Conservation (phyloP, 352 stramenopile genomes). For the Vaucheria bursata region DNA sequence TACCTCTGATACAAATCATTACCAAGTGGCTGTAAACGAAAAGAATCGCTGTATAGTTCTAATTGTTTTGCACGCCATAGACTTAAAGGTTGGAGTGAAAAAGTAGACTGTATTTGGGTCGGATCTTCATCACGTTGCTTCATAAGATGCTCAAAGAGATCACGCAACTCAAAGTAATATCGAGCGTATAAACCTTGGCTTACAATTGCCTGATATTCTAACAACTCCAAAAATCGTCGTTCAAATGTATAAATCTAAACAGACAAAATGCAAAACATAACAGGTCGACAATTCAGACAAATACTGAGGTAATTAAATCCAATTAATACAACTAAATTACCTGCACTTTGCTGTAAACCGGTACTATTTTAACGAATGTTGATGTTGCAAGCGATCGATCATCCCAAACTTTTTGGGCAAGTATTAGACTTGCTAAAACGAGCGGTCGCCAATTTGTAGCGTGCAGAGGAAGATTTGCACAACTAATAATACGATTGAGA, state of each 20-base stretch:
- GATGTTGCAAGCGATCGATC: constrained; percentile 1
- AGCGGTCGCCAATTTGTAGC: constrained; percentile 19
- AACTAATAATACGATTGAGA: constrained; percentile 37
- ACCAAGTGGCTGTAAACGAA: constrained; percentile 7
- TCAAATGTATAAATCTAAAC: constrained; percentile 13
- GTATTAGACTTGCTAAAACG: constrained; percentile 12
- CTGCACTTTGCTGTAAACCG: background rate
- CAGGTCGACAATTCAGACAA: no score
- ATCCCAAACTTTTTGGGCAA: constrained; percentile 27
- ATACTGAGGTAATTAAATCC: no score
- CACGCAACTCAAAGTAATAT: constrained; percentile 48
- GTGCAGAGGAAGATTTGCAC: constrained; percentile 2
- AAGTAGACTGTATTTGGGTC: background rate
- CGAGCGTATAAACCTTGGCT: constrained; percentile 26
- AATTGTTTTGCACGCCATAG: constrained; percentile 23
- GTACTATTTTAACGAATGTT: constrained; percentile 6
- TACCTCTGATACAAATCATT: no score
- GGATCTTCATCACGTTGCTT: background rate
- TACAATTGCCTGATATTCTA: constrained; percentile 26
- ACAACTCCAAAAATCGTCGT: constrained; percentile 27
- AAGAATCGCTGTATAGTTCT: constrained; percentile 23
- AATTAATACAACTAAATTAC: no score
- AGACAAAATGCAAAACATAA: no score
- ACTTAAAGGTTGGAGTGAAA: constrained; percentile 20
- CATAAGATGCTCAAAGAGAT: constrained; percentile 39